Conservation (phyloP, 768 basidiomycete species). For the Leccinellum rugosiceps region DNA sequence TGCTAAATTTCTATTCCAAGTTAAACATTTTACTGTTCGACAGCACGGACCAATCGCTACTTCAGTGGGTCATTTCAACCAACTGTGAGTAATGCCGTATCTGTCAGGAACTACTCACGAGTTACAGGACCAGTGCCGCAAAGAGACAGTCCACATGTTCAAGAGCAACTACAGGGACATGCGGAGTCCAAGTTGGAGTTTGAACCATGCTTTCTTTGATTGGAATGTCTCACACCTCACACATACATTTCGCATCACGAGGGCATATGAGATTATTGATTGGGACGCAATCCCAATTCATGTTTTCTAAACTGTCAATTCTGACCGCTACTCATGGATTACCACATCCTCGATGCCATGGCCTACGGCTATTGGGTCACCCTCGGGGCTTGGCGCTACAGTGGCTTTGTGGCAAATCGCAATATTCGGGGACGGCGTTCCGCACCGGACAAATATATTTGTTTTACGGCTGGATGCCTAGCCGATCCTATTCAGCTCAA, state of each 20-base stretch:
- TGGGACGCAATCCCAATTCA: background rate
- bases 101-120: background rate
- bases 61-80: background rate
- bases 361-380: background rate
- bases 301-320: background rate
- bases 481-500: background rate
- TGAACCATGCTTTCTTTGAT: background rate
- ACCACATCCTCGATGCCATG: background rate
- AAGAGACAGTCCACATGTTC: background rate
- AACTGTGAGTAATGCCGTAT: background rate
- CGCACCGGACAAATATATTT: background rate
- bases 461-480: background rate
- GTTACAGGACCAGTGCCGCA: background rate
- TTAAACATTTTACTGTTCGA: background rate
- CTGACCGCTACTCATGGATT: background rate
- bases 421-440: background rate
- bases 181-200: background rate
- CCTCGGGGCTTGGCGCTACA: background rate
- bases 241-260: background rate
- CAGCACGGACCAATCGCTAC: background rate
- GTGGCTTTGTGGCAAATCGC: background rate
- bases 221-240: background rate
- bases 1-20: background rate
- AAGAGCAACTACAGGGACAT: background rate
- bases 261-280: background rate